Percentiles rank a stretch among this genome's conserved stretches.
Conservation (phyloP, 2,329 filamentous ascomycete species). For the Monosporascus cannonballus region DNA sequence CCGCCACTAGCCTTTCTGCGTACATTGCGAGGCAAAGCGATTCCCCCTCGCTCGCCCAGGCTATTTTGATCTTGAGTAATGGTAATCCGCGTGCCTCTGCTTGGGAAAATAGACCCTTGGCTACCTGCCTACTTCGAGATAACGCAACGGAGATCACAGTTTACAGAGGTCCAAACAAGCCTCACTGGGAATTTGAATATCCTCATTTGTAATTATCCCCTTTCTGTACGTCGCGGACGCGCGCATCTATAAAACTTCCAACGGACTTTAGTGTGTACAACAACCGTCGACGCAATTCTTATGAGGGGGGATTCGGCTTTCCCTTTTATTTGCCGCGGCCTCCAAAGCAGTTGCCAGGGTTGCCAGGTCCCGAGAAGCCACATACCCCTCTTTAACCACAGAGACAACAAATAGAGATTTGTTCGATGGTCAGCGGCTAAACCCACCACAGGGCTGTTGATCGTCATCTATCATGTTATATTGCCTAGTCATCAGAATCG, state of each 20-base stretch:
- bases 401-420: background rate
- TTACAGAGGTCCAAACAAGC: background rate
- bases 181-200: background rate
- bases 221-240: background rate
- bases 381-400: background rate
- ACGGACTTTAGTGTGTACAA: background rate
- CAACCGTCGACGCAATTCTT: background rate
- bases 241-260: background rate
- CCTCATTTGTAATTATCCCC: background rate
- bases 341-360: too few species aligned
- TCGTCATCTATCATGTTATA: too few species aligned
- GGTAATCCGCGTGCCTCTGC: background rate
- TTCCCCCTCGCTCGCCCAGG: background rate
- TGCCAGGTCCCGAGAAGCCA: background rate
- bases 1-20: slow-evolving; percentile 6
- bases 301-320: background rate
- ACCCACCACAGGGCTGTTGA: too few species aligned
- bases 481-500: too few species aligned
- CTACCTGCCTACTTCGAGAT: background rate
- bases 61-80: background rate
- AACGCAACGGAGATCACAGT: background rate
- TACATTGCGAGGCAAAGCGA: background rate
- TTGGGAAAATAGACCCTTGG: background rate
- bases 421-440: too few species aligned
- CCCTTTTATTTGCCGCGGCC: background rate